Base-by-base conservation (phyloP, 2,329 filamentous ascomycete species). In the Tetracladium maxilliforme region DNA sequence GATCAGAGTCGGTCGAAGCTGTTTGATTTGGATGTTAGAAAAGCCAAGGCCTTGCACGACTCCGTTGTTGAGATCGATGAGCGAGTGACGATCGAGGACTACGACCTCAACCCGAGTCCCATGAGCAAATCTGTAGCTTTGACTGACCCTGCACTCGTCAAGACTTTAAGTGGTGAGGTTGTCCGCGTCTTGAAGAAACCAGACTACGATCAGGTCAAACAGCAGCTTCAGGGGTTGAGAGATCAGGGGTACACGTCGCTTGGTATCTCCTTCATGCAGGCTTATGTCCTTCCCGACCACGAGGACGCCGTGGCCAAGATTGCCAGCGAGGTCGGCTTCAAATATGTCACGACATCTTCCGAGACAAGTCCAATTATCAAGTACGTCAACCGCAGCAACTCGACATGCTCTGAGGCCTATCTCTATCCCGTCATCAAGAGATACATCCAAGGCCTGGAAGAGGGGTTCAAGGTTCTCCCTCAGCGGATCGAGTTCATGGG, bases 41-140 rank as follows among this genome's bases (percentile, higher is more conserved):
- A 75, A 27, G 70, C 75, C 1, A 70, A 77, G 24, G 68, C 77
- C 7, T 56, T 83, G n/a, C n/a, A n/a, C n/a, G n/a, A n/a, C n/a
- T n/a, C n/a, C n/a, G n/a, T n/a, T n/a, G n/a, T n/a, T n/a, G 74
- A 80, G 46, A 58, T 80, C 11, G 69, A 78, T 28, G 75, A 81
- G 50, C 54, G 75, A 20, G 71, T 80, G 7, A 78, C 73, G 2
- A 45, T 78, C 18, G 74, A 78, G 35, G 72, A 79, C 39, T 79
- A 74, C 35, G 68, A 69, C 1, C 69, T n/a, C n/a, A n/a, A n/a
- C n/a, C n/a, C n/a, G n/a, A n/a, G n/a, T n/a, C n/a, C n/a, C n/a
- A n/a, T n/a, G n/a, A n/a, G n/a, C n/a, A n/a, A n/a, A n/a, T n/a
- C n/a, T n/a, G n/a, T n/a, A n/a, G n/a, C n/a, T n/a, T 45, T 76